A percentile compares a stretch with the other conserved stretches of the same genome.
phyloP scores from a whole-genome alignment of 2,329 filamentous ascomycete genomes.

The Trichoderma gracile region DNA sequence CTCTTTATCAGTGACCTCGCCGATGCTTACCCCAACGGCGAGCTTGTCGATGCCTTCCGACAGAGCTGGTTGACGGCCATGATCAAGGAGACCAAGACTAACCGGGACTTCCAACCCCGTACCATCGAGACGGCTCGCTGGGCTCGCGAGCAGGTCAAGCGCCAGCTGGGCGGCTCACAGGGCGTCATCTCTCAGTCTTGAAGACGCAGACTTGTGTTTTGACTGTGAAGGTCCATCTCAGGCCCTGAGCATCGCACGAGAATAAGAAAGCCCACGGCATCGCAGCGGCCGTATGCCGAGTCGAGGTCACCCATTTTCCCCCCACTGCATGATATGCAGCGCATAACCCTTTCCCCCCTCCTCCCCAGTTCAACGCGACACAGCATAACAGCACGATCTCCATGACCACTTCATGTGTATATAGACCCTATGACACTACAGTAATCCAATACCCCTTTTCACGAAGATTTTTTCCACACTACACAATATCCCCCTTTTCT shows the following conservation, averaged over 20 bases:
- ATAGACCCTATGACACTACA: slow-evolving; percentile 43
- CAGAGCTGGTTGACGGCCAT: slow-evolving; percentile 86
- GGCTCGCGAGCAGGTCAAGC: slow-evolving; percentile 97
- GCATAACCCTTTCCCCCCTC: slow-evolving; percentile 11
- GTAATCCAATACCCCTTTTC: slow-evolving; percentile 43
- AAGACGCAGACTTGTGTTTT: slow-evolving; percentile 18
- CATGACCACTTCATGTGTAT: slow-evolving; percentile 43
- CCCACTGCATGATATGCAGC: slow-evolving; percentile 7
- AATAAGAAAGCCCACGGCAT: neutral
- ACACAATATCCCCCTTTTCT: slow-evolving; percentile 31
- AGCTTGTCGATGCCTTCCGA: slow-evolving; percentile 81
- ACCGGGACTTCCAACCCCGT: slow-evolving; percentile 79
- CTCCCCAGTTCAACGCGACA: slow-evolving; percentile 30
- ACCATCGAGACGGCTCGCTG: slow-evolving; percentile 95
- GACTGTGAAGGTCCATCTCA: neutral
- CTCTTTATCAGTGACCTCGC: slow-evolving; percentile 73
- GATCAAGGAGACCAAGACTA: slow-evolving; percentile 88
- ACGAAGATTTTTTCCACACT: slow-evolving; percentile 37
- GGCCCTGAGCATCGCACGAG: slow-evolving; percentile 1
- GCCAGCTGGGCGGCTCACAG: slow-evolving; percentile 65
- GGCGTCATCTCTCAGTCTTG: slow-evolving; percentile 54
- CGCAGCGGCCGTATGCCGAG: neutral
- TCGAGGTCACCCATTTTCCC: slow-evolving; percentile 3
- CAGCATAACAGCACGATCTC: slow-evolving; percentile 40
- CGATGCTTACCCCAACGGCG: slow-evolving; percentile 88